Evolutionary conservation across 108 stramenopile genomes (phyloP), one percentile per base, ranked within the genome.

Genomic region (Skeletonema grethae): DNA sequence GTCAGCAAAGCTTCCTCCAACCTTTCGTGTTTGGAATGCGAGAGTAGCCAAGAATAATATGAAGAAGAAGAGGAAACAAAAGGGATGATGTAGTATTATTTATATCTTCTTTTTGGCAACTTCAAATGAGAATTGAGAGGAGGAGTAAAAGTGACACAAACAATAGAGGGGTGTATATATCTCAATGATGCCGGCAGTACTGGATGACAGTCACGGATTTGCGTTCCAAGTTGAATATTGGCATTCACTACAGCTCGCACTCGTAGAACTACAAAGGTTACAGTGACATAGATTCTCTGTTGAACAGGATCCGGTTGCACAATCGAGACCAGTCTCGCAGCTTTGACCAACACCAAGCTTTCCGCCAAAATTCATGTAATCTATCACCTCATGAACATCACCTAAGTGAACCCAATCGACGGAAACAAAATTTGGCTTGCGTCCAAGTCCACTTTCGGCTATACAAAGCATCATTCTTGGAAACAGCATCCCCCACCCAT

Each of bases 31-130:
- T 31, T 82, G 81, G 81, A 78, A 78, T 34, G 46, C 64, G 10
- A 66, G 76, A 31, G 76, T 78, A 9, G 71, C 81, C 11, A 82
- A 62, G 45, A 82, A 82, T 48, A 77, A 82, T 48, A 77, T 82
- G 72, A 77, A 73, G 36, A 72, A 53, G 30, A 57, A 72, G 29
- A 12, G 61, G 43, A 63, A 72, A 36, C 25, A 63, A 63, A n/a
- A 64, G 25, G 25, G n/a, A n/a, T n/a, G n/a, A 50, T 50, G n/a
- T 6, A 22, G 18, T 0, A 50, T 20, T 3, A 22, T 10, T 8
- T 74, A 22, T 34, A 12, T 29, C 2, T 63, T 22, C 3, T 7
- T n/a, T n/a, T n/a, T n/a, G 25, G 25, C 43, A 48, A 63, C 11
- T 45, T 55, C 50, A 53, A 53, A 7, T 24, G 6, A 53, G 9